Percentiles rank a stretch among this genome's conserved stretches.
These are phyloP conservation scores for Suillus fuscotomentosus DNA, from an alignment of 768 basidiomycete species.

Conservation along the genomic window DNA sequence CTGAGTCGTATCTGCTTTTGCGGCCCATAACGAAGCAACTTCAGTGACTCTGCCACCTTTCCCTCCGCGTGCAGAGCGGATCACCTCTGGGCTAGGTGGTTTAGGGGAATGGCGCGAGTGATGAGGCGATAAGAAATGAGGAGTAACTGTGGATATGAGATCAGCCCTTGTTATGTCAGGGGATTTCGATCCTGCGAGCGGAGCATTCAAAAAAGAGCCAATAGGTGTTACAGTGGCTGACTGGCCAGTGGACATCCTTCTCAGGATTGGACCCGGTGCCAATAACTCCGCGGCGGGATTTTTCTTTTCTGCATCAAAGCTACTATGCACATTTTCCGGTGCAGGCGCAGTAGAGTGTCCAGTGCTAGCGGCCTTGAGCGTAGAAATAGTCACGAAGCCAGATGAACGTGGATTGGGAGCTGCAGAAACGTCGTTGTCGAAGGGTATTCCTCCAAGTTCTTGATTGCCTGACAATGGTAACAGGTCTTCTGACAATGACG, in stretches of 20 bases:
- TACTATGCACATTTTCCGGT: background rate
- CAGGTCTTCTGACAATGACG: background rate
- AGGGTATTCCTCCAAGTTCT: constrained; percentile 1
- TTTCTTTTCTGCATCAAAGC: background rate
- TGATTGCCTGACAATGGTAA: constrained; percentile 22
- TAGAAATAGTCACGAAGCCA: constrained; percentile 68
- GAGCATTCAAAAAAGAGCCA: background rate
- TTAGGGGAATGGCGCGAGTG: constrained; percentile 34
- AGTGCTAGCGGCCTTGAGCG: constrained; percentile 36
- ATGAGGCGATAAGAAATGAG: constrained; percentile 20
- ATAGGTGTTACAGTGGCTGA: background rate
- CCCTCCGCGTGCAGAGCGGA: constrained; percentile 77
- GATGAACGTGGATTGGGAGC: constrained; percentile 73
- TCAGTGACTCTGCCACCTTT: constrained; percentile 72
- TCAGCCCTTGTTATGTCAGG: background rate
- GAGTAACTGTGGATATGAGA: background rate
- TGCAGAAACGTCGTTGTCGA: constrained; percentile 27
- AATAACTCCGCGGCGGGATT: background rate
- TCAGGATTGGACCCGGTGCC: background rate
- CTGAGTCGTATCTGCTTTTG: constrained; percentile 35
- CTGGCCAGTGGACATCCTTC: constrained; percentile 1
- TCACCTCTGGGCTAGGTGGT: constrained; percentile 45
- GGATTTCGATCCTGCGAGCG: background rate
- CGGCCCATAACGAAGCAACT: constrained; percentile 73
- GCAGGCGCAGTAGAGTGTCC: constrained; percentile 3